These are phyloP conservation scores for Neonectria faginata DNA, from an alignment of 2,329 filamentous ascomycete genomes.

Conservation along the genomic window DNA sequence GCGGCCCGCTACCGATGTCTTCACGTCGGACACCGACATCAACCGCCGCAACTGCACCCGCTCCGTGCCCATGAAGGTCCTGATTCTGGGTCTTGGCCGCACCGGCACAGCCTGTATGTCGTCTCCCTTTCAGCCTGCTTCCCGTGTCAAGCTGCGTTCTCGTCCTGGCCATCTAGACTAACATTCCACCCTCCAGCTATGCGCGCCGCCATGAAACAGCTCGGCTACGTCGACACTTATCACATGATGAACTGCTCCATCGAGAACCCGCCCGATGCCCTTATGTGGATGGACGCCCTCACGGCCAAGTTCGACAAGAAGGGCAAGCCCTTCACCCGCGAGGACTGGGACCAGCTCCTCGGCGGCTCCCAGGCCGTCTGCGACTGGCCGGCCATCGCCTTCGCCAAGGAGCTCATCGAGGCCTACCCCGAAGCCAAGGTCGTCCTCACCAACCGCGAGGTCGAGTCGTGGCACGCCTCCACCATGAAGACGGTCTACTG, in stretches of 20 bases:
- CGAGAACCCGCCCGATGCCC: constrained; percentile 68
- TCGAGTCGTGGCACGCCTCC: constrained; percentile 71
- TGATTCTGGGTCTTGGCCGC: constrained; percentile 75
- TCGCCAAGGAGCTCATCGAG: constrained; percentile 76
- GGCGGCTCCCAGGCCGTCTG: constrained; percentile 75
- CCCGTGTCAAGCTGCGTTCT: not conserved
- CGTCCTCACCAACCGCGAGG: constrained; percentile 74
- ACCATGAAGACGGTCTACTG: constrained; percentile 76
- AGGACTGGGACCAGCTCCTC: constrained; percentile 77
- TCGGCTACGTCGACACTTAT: constrained; percentile 77
- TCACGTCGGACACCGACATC: constrained; percentile 75
- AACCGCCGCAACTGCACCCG: constrained; percentile 74
- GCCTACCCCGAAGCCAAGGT: constrained; percentile 80
- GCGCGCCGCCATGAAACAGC: constrained; percentile 71
- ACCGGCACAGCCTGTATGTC: constrained; percentile 76
- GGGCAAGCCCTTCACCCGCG: constrained; percentile 65
- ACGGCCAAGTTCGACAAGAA: constrained; percentile 59
- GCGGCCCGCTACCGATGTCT: constrained; percentile 66
- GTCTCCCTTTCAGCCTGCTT: not conserved
- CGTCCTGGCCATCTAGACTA: not conserved
- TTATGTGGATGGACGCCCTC: constrained; percentile 78
- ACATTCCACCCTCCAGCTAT: constrained; percentile 59
- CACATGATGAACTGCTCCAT: constrained; percentile 79
- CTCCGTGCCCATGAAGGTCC: constrained; percentile 77
- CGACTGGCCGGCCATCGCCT: constrained; percentile 76